A percentile compares a stretch with the other conserved stretches of the same genome.
phyloP scores from a whole-genome alignment of 768 basidiomycete species.

The Tulasnella sp. region DNA sequence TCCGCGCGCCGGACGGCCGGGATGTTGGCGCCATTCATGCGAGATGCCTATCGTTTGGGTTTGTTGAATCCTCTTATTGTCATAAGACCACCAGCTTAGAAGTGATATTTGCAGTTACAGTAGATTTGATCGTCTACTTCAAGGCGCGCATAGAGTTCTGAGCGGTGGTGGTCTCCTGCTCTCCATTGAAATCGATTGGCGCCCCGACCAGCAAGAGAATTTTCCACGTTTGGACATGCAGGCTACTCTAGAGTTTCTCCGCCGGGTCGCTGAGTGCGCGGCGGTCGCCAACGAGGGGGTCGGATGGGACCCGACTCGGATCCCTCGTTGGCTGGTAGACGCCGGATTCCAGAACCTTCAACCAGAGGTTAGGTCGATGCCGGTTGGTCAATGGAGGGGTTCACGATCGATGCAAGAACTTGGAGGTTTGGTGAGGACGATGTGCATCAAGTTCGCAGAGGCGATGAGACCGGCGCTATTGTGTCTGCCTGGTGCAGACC shows the following conservation, averaged over 20 bases:
- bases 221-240: neutral
- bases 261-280: neutral
- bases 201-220: neutral
- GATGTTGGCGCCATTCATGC: neutral
- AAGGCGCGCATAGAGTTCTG: neutral
- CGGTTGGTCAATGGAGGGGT: neutral
- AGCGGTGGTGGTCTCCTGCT: neutral
- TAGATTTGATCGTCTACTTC: neutral
- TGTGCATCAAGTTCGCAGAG: neutral
- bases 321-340: neutral
- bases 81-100: neutral
- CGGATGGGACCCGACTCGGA: neutral
- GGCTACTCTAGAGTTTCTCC: neutral
- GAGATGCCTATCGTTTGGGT: conserved; percentile 10
- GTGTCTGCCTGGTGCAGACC: neutral
- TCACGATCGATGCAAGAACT: neutral
- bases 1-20: neutral
- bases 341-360: neutral
- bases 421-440: neutral
- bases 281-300: neutral
- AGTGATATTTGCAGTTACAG: neutral
- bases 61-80: neutral
- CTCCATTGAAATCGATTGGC: conserved; percentile 13
- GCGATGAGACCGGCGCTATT: conserved; percentile 1
- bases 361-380: neutral